phyloP scores from a whole-genome alignment of 1,139 yeast species.

The Hyphopichia buzzinii region DNA sequence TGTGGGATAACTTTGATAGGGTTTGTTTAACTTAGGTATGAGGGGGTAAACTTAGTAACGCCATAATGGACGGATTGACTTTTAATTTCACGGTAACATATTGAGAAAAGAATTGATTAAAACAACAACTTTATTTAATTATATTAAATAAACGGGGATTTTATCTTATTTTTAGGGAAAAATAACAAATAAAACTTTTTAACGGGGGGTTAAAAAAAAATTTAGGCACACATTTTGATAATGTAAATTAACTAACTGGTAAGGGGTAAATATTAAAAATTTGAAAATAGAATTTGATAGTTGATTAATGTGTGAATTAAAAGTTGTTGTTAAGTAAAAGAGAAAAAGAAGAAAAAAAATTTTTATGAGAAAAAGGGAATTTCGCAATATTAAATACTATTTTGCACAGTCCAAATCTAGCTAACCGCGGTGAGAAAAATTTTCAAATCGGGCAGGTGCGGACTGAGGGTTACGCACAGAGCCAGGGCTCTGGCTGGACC shows the following conservation, averaged over 20 bases:
- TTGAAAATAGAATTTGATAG: too few relatives aligned
- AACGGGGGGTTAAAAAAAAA: slow-evolving; percentile 10
- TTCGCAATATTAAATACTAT: slow-evolving; percentile 2
- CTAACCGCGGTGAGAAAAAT: slow-evolving; percentile 5
- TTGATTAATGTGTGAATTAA: slow-evolving; percentile 8
- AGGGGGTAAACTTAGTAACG: slow-evolving; percentile 14
- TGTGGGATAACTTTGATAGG: not conserved
- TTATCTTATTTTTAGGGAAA: slow-evolving; percentile 3
- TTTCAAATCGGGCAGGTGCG: not conserved
- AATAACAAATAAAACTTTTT: slow-evolving; percentile 6
- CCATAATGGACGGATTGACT: slow-evolving; percentile 29
- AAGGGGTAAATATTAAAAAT: slow-evolving; percentile 13
- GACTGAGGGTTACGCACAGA: not conserved
- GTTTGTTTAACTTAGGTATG: not conserved
- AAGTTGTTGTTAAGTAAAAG: slow-evolving; percentile 9
- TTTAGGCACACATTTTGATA: slow-evolving; percentile 37
- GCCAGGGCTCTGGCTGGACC: too few relatives aligned
- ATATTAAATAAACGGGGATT: slow-evolving; percentile 3
- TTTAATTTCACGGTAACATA: slow-evolving; percentile 26
- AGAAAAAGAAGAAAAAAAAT: slow-evolving; percentile 7
- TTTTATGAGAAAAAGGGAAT: slow-evolving; percentile 2
- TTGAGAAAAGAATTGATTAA: slow-evolving; percentile 11
- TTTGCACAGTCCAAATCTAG: slow-evolving; percentile 7
- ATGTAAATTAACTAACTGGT: slow-evolving; percentile 4
- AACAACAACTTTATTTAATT: slow-evolving; percentile 6